A percentile compares a stretch with the other conserved stretches of the same genome.
phyloP scores from a whole-genome alignment of 257 asterid species.

The Jasminum sambac region DNA sequence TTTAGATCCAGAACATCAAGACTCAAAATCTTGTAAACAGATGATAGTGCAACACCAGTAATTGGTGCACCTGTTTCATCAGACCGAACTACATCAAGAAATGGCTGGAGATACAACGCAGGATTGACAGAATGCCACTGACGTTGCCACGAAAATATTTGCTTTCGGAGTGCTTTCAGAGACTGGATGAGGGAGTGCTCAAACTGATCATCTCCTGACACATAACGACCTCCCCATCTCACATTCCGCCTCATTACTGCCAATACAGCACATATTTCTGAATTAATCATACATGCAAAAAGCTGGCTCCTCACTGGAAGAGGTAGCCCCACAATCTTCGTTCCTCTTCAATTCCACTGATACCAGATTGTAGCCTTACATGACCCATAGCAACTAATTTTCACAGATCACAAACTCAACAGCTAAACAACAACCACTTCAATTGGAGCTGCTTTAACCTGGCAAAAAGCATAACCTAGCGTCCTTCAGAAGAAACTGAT shows the following conservation, averaged over 20 bases:
- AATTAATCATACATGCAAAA: conserved; percentile 83
- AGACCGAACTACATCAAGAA: conserved; percentile 84
- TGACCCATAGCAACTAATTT: conserved; percentile 65
- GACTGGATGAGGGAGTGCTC: conserved; percentile 84
- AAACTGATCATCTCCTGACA: conserved; percentile 73
- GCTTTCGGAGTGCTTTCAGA: conserved; percentile 78
- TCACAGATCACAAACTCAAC: conserved; percentile 28
- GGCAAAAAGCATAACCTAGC: conserved; percentile 28
- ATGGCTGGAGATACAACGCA: conserved; percentile 75
- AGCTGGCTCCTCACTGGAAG: conserved; percentile 66
- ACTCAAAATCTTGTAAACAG: conserved; percentile 80
- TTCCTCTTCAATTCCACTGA: conserved; percentile 91
- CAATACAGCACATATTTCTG: conserved; percentile 96
- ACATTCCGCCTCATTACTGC: conserved; percentile 99
- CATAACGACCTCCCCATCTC: conserved; percentile 92
- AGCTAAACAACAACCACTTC: conserved; percentile 23
- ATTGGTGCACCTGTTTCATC: conserved; percentile 99
- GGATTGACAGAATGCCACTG: conserved; percentile 83
- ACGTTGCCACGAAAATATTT: conserved; percentile 71
- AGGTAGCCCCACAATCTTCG: conserved; percentile 75
- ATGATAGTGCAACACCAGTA: conserved; percentile 93
- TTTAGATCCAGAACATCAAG: conserved; percentile 68
- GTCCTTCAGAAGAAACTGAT: conserved; percentile 27
- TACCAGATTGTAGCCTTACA: conserved; percentile 72
- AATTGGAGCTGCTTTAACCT: conserved; percentile 18